A percentile compares a stretch with the other conserved stretches of the same genome.
phyloP scores from a whole-genome alignment of 75 land plant genomes.

The Sequoiadendron giganteum region DNA sequence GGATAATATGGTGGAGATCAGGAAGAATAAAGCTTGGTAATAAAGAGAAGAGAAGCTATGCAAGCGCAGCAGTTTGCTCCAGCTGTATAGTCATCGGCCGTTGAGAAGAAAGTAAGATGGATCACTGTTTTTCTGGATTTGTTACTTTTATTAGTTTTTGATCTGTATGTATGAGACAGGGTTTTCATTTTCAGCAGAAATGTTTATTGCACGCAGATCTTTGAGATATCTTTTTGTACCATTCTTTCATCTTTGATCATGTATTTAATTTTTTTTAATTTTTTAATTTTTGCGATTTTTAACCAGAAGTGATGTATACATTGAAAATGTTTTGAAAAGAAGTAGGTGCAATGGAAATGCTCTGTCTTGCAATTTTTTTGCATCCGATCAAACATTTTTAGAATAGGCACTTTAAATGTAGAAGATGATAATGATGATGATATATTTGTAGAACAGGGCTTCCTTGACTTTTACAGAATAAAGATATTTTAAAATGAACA shows the following conservation, averaged over 20 bases:
- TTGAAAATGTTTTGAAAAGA: too few species aligned
- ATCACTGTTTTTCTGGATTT: not conserved
- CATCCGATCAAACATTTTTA: too few species aligned
- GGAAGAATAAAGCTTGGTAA: conserved; percentile 54
- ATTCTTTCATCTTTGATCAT: not conserved
- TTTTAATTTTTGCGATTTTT: too few species aligned
- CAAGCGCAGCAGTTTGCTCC: conserved; percentile 50
- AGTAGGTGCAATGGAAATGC: too few species aligned
- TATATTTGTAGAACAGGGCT: too few species aligned
- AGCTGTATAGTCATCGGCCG: conserved; percentile 24
- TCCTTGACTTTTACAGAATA: too few species aligned
- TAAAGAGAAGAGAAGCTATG: conserved; percentile 61
- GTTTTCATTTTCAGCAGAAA: not conserved
- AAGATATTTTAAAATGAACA: too few species aligned
- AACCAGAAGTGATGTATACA: too few species aligned
- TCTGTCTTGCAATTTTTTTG: too few species aligned
- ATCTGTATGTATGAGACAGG: not conserved
- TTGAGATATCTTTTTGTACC: not conserved
- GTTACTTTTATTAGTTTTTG: not conserved
- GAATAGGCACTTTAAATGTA: too few species aligned
- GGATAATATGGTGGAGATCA: conserved; percentile 61
- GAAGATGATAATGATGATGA: too few species aligned
- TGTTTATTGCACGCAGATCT: not conserved
- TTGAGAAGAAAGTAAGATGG: conserved; percentile 46
- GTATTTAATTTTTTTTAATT: too few species aligned